phyloP scores from a whole-genome alignment of 768 basidiomycete genomes.

The Podaxis carcinomalis region DNA sequence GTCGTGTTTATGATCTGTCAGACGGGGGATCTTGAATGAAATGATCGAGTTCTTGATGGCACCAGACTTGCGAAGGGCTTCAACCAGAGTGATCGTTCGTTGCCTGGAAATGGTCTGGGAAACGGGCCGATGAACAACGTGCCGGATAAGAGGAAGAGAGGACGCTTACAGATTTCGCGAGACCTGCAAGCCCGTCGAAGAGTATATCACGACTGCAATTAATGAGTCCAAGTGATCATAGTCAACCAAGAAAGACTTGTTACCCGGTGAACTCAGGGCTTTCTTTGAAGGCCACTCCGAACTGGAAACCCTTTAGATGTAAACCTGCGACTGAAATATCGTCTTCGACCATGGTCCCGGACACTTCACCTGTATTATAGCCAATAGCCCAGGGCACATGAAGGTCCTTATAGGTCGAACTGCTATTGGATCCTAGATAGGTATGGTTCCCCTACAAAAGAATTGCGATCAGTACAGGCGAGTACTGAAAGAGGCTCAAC shows the following conservation, averaged over 20 bases:
- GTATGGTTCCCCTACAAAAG: conserved; percentile 28
- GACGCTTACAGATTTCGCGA: conserved; percentile 48
- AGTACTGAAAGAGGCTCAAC: neutral
- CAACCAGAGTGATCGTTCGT: conserved; percentile 61
- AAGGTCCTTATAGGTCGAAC: conserved; percentile 53
- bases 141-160: neutral
- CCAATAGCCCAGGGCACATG: conserved; percentile 42
- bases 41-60: conserved; percentile 61
- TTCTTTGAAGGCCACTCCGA: conserved; percentile 60
- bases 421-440: conserved; percentile 54
- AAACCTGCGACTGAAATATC: conserved; percentile 56
- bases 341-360: conserved; percentile 55
- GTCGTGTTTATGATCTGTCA: conserved; percentile 64
- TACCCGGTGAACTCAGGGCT: conserved; percentile 47
- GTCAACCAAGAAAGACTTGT: neutral
- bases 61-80: conserved; percentile 56
- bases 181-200: conserved; percentile 59
- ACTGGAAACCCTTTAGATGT: conserved; percentile 44
- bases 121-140: neutral
- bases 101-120: conserved; percentile 60
- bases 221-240: neutral
- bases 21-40: conserved; percentile 77
- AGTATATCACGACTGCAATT: conserved; percentile 25
- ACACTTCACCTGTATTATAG: conserved; percentile 53
- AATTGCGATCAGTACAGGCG: neutral